A percentile compares a stretch with the other conserved stretches of the same genome.
These are phyloP conservation scores for Toxicodendron radicans DNA, from an alignment of 345 rosid genomes.

Conservation along the genomic window DNA sequence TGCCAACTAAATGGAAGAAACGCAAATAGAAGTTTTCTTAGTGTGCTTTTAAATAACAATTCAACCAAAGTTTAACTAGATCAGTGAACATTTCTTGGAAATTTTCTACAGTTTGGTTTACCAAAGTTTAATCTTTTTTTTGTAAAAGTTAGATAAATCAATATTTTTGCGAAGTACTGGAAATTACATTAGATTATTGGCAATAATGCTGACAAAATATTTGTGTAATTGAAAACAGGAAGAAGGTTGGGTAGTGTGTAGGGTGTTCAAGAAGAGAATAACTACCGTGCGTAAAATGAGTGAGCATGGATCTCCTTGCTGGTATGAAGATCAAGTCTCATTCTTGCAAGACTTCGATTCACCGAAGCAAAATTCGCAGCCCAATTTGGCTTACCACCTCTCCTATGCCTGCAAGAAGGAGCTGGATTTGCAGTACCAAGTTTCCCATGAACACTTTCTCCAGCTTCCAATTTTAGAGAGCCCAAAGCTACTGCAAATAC, in stretches of 20 bases:
- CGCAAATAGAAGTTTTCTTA: neutral
- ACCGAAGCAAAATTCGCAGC: slow-evolving; percentile 46
- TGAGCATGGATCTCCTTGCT: slow-evolving; percentile 55
- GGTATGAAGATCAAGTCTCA: slow-evolving; percentile 64
- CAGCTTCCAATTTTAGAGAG: slow-evolving; percentile 79
- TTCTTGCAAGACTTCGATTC: slow-evolving; percentile 60
- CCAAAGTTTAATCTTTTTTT: neutral
- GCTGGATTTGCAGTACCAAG: slow-evolving; percentile 41
- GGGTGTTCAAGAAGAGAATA: slow-evolving; percentile 86
- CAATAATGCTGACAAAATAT: neutral
- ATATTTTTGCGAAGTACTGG: neutral
- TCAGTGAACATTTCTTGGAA: neutral
- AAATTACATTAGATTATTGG: too few species aligned
- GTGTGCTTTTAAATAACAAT: neutral
- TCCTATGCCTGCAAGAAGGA: slow-evolving; percentile 64
- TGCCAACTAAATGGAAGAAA: neutral
- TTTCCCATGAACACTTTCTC: slow-evolving; percentile 50
- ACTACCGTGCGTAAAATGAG: slow-evolving; percentile 45
- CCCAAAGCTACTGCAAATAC: slow-evolving; percentile 50
- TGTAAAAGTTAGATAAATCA: neutral
- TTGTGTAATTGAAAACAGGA: slow-evolving; percentile 43
- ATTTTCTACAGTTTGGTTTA: neutral
- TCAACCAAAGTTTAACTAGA: neutral
- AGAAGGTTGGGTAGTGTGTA: slow-evolving; percentile 98
- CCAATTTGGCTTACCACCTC: slow-evolving; percentile 38